Evolutionary conservation across 345 rosid genomes (phyloP), one percentile per base, ranked within the genome.

Genomic region (Limnanthes douglasii): DNA sequence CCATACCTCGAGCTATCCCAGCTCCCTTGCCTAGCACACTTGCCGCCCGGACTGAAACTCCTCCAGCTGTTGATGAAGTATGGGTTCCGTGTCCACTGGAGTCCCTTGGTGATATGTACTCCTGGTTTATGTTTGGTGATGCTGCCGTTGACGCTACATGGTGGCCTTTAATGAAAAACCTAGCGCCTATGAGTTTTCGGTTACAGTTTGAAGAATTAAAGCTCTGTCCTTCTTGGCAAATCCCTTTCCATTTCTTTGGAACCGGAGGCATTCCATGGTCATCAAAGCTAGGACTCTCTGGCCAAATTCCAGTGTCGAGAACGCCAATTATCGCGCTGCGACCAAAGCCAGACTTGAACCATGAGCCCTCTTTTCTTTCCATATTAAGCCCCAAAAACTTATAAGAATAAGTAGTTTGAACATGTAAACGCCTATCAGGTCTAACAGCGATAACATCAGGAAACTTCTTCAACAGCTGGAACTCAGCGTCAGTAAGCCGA

Each of bases 291-390:
- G 86, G 94, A 53, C 84, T 81, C 41, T 86, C 96, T 0, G 96
- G 94, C 96, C 94, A 81, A 47, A 78, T 62, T 31, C 94, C 97
- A 0, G 94, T 82, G 37, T 86, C 97, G 16, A 86, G 81, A 9
- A 86, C 66, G 0, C 93, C 94, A 8, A 86, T 65, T 5, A 82
- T 68, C 0, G 72, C 50, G 25, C 92, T 86, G 1, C 51, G 64
- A 4, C 96, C 92, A 4, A 62, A 77, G 20, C 68, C 54, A 0
- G 96, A 64, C 37, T 52, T 51, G 13, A 49, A 50, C 94, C 96
- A 86, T 2, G 44, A 41, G 21, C 37, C 32, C 11, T 76, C 60
- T 44, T 56, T 69, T 22, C 68, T 66, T 4, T 31, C n/a, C 14
- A 64, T 48, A 43, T 50, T 45, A 1, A 75, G 86, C 43, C 94